Conservation (phyloP, 768 basidiomycete genomes). For the Floccularia luteovirens region DNA sequence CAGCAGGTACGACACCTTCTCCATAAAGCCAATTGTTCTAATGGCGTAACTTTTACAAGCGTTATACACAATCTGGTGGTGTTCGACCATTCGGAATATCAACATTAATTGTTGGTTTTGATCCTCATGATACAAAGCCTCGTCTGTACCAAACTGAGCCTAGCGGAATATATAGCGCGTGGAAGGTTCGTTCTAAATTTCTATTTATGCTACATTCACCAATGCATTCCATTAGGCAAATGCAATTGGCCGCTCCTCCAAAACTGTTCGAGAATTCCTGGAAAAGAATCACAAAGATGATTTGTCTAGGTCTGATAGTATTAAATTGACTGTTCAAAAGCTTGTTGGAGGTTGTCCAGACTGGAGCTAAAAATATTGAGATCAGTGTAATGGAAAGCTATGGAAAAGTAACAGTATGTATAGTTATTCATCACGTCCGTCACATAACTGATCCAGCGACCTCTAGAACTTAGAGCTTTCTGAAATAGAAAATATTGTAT, state of each 20-base stretch:
- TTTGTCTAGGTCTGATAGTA: constrained; percentile 79
- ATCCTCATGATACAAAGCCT: constrained; percentile 83
- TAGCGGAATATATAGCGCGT: constrained; percentile 94
- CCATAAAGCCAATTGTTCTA: not conserved
- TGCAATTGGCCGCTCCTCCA: constrained; percentile 95
- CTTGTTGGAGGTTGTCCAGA: constrained; percentile 95
- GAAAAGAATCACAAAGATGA: constrained; percentile 98
- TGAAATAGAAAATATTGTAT: constrained; percentile 89
- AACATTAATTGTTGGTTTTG: constrained; percentile 94
- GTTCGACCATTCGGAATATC: constrained; percentile 98
- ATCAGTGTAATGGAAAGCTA: constrained; percentile 97
- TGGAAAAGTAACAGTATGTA: constrained; percentile 79
- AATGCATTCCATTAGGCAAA: constrained; percentile 62
- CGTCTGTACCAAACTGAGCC: constrained; percentile 96
- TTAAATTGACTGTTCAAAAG: constrained; percentile 95
- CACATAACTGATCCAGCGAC: constrained; percentile 5
- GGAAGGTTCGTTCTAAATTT: constrained; percentile 62
- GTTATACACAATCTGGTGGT: constrained; percentile 98
- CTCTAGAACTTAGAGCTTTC: constrained; percentile 73
- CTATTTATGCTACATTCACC: not conserved
- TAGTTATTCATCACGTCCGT: not conserved
- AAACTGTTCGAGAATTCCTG: constrained; percentile 96
- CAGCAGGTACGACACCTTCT: constrained; percentile 66
- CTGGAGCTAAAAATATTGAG: constrained; percentile 99
- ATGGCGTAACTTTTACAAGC: constrained; percentile 37